Evolutionary conservation across 2,329 filamentous ascomycete species (phyloP).

Genomic region (Penicillium sp.): DNA sequence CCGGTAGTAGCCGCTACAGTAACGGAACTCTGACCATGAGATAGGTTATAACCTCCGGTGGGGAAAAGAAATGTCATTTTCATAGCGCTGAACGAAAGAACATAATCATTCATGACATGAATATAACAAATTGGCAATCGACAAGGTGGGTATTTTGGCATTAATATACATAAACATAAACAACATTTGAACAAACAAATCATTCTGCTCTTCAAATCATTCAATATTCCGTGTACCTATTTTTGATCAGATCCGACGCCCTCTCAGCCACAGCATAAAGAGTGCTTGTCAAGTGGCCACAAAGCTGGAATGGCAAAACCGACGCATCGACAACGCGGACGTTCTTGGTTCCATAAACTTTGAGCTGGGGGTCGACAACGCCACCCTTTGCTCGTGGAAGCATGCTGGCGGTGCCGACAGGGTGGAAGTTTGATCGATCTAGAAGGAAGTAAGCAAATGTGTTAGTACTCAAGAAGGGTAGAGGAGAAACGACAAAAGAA

Average conservation of each 20-base stretch:
- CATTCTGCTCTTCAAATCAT: neutral
- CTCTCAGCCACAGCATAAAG: slow-evolving; percentile 35
- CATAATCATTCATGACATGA: neutral
- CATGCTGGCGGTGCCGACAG: slow-evolving; percentile 36
- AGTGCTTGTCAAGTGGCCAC: slow-evolving; percentile 31
- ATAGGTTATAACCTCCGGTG: neutral
- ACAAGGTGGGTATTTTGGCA: neutral
- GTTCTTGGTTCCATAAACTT: slow-evolving; percentile 37
- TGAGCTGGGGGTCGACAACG: slow-evolving; percentile 31
- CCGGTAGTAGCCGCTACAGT: neutral
- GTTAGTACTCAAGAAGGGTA: neutral
- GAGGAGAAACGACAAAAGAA: neutral
- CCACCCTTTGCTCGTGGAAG: slow-evolving; percentile 32
- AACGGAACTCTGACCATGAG: neutral
- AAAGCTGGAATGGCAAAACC: slow-evolving; percentile 31
- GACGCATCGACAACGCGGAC: slow-evolving; percentile 38
- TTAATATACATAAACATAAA: neutral
- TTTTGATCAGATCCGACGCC: slow-evolving; percentile 35
- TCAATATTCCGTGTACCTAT: slow-evolving; percentile 7
- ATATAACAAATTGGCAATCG: neutral
- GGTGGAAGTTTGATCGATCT: slow-evolving; percentile 34
- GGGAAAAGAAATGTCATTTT: neutral
- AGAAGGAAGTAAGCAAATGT: neutral
- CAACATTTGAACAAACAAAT: neutral
- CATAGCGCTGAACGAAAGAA: neutral